Base-by-base conservation (phyloP, 2,329 filamentous ascomycete species). In the Myriangium duriaei region DNA sequence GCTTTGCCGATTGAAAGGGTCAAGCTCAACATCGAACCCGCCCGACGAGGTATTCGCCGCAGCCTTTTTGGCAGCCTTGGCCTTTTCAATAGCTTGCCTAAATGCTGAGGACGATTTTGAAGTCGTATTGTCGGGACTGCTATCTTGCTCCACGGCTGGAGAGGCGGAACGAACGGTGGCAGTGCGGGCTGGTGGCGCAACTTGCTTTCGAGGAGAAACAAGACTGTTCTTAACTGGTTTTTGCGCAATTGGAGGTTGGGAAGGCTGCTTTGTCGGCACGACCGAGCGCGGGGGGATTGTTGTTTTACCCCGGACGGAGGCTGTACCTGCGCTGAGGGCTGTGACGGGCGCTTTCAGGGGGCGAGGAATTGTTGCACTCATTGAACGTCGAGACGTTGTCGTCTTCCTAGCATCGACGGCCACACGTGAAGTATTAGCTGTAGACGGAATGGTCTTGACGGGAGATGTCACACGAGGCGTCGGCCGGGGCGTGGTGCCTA, bases 11-110 rank as follows among this genome's bases (percentile, higher is more conserved):
- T 82, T 83, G 58, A 88, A 88, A 0, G 82, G 81, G 51, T 88
- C 77, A 9, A 55, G 57, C 16, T 70, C 62, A 1, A 75, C 54
- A 0, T 69, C 75, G 53, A 79, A 76, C 45, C 77, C 71, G 51
- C 76, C 77, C 0, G 49, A 49, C 9, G 54, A 52, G 21, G 54
- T 55, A n/a, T 34, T 26, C 17, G 37, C 36, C 4, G 36, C 35
- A 11, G 42, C 19, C 49, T 49, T 21, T 48, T 45, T 37, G 9
- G 85, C 82, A 2, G 86, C 86, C 54, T 88, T 93, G 1, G 91
- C 88, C 50, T 87, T 88, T 26, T 87, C 85, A 45, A 96, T 95
- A 38, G 91, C 87, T 36, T 95, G 85, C 21, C 91, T 76, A 11
- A 98, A 62, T 1, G 86, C 79, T 11, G 72, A 67, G 0, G 88